Percentiles rank a stretch among this genome's conserved stretches.
These are phyloP conservation scores for Pseudogymnoascus sp. DNA, from an alignment of 2,329 filamentous ascomycete genomes.

Conservation along the genomic window DNA sequence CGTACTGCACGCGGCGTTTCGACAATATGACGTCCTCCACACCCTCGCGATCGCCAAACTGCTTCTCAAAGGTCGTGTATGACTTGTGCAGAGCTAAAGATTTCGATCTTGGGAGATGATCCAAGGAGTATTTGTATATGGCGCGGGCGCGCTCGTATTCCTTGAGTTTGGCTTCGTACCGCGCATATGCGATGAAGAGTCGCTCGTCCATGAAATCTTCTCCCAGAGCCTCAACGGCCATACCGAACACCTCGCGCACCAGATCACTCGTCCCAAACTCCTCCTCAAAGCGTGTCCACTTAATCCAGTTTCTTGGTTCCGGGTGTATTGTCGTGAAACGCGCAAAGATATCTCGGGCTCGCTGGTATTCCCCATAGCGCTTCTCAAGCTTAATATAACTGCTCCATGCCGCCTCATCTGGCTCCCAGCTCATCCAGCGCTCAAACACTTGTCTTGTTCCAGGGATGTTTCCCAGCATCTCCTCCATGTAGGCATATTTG, in stretches of 20 bases:
- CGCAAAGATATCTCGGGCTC: conserved; percentile 83
- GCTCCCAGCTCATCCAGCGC: conserved; percentile 97
- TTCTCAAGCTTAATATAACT: conserved; percentile 97
- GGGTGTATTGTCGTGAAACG: conserved; percentile 89
- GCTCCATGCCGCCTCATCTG: conserved; percentile 90
- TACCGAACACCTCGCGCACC: conserved; percentile 85
- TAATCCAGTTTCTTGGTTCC: conserved; percentile 95
- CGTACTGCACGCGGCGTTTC: conserved; percentile 86
- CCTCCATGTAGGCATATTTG: conserved; percentile 98
- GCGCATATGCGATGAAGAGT: conserved; percentile 90
- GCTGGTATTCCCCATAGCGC: conserved; percentile 83
- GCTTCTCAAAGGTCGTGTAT: conserved; percentile 97
- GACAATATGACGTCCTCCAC: conserved; percentile 95
- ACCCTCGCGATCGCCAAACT: conserved; percentile 87
- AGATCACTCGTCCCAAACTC: conserved; percentile 87
- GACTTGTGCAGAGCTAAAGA: conserved; percentile 81
- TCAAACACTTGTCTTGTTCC: conserved; percentile 93
- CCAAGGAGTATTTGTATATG: conserved; percentile 94
- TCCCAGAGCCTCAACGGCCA: conserved; percentile 79
- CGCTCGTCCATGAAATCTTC: conserved; percentile 96
- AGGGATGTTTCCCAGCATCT: conserved; percentile 89
- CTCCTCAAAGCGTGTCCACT: conserved; percentile 96
- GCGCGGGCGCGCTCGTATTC: conserved; percentile 89
- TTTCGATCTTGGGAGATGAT: conserved; percentile 81
- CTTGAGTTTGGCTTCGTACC: conserved; percentile 88